These are phyloP conservation scores for Phytophthora palmivora DNA, from an alignment of 352 stramenopile species.

Conservation along the genomic window DNA sequence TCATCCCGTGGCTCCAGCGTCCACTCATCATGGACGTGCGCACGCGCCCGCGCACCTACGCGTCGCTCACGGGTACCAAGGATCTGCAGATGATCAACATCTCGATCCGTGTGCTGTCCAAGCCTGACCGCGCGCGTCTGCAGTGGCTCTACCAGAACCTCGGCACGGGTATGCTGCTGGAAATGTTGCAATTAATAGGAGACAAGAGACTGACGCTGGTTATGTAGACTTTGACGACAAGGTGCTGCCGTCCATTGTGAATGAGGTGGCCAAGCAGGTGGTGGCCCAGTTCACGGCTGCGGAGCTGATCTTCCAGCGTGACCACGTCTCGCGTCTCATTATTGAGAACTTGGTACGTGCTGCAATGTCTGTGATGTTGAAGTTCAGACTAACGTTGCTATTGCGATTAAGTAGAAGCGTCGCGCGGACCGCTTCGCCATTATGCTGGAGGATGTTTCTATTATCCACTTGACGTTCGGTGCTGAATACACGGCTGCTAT, in stretches of 20 bases:
- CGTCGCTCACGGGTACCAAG: constrained; percentile 93
- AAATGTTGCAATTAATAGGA: not conserved
- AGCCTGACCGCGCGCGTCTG: constrained; percentile 93
- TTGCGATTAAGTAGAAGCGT: constrained; percentile 59
- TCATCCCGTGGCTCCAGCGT: constrained; percentile 98
- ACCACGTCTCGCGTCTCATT: constrained; percentile 96
- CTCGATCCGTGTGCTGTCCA: constrained; percentile 98
- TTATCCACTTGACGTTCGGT: constrained; percentile 99
- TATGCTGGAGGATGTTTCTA: constrained; percentile 98
- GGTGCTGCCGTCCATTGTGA: constrained; percentile 98
- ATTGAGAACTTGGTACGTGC: constrained; percentile 90
- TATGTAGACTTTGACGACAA: constrained; percentile 97
- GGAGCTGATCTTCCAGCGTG: constrained; percentile 99
- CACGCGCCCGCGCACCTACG: constrained; percentile 94
- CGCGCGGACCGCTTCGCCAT: constrained; percentile 94
- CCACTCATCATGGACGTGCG: constrained; percentile 96
- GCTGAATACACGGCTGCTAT: constrained; percentile 99
- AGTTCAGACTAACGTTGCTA: constrained; percentile 6
- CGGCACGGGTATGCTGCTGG: constrained; percentile 73
- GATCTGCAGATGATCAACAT: constrained; percentile 99
- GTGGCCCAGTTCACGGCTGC: constrained; percentile 99
- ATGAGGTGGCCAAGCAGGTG: constrained; percentile 99
- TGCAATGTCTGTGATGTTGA: constrained; percentile 22
- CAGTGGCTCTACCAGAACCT: constrained; percentile 98
- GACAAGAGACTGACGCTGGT: constrained; percentile 1